Conservation (phyloP, 495 filamentous ascomycete genomes). For the Zalerion maritima region DNA sequence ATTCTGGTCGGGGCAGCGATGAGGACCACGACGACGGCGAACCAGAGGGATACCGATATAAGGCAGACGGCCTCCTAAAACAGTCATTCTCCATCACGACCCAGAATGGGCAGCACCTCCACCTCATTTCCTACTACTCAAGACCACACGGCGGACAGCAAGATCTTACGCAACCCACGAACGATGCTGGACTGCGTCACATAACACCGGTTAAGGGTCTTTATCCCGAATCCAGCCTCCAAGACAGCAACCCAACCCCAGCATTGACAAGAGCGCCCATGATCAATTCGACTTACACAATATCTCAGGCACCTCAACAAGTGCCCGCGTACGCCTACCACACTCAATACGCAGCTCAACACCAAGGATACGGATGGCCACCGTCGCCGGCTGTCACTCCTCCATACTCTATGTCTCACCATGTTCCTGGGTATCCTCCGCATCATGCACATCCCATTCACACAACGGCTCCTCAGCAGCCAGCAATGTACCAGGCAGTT, state of each 20-base stretch:
- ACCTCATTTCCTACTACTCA: constrained; percentile 94
- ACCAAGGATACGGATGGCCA: constrained; percentile 45
- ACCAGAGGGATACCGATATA: constrained; percentile 93
- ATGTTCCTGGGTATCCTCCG: constrained; percentile 12
- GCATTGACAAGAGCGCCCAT: constrained; percentile 33
- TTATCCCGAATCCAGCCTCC: constrained; percentile 94
- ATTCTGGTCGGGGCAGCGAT: constrained; percentile 64
- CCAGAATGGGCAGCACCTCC: constrained; percentile 73
- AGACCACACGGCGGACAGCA: constrained; percentile 51
- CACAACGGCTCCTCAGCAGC: constrained; percentile 8
- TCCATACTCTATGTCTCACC: constrained; percentile 22
- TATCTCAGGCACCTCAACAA: constrained; percentile 27
- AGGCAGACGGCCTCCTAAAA: constrained; percentile 95
- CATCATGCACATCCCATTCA: constrained; percentile 2
- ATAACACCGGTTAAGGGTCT: constrained; percentile 80
- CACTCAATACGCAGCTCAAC: constrained; percentile 20
- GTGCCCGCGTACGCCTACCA: constrained; percentile 31
- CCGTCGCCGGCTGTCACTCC: constrained; percentile 38
- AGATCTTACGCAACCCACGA: constrained; percentile 62
- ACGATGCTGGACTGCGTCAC: constrained; percentile 64
- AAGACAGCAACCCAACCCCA: constrained; percentile 49
- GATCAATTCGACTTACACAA: constrained; percentile 24
- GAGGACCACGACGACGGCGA: constrained; percentile 71
- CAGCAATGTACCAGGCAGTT: constrained; percentile 10
- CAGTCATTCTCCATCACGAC: constrained; percentile 99